Conservation (phyloP, 352 stramenopile species). For the Globisporangium rhizosaccharum region DNA sequence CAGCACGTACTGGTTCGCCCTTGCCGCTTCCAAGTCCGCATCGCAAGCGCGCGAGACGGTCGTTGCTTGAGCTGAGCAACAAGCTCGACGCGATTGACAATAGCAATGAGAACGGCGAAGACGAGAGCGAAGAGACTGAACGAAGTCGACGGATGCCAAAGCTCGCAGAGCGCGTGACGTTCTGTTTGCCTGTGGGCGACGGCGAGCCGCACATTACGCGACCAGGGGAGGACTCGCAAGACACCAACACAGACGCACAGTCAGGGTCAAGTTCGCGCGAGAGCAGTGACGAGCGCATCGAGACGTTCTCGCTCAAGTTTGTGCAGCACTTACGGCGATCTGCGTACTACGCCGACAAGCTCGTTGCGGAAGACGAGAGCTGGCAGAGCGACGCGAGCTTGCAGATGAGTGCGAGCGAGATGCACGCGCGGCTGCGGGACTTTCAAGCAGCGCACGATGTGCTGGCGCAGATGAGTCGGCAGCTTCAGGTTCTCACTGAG, state of each 20-base stretch:
- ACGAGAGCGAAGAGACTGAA: background rate
- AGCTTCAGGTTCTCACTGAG: conserved; percentile 33
- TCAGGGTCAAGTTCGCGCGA: conserved; percentile 20
- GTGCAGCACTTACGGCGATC: conserved; percentile 58
- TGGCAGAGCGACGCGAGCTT: conserved; percentile 40
- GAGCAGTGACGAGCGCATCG: conserved; percentile 35
- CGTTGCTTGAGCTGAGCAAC: conserved; percentile 29
- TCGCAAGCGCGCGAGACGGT: conserved; percentile 42
- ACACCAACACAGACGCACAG: conserved; percentile 8
- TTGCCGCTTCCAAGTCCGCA: conserved; percentile 27
- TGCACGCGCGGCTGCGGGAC: conserved; percentile 27
- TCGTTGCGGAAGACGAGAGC: conserved; percentile 43
- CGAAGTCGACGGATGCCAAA: conserved; percentile 21
- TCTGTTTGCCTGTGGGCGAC: conserved; percentile 33
- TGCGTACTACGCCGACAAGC: conserved; percentile 56
- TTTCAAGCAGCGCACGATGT: conserved; percentile 34
- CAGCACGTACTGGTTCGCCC: conserved; percentile 12
- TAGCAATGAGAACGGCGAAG: background rate
- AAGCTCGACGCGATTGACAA: conserved; percentile 21
- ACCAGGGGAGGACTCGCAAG: conserved; percentile 51
- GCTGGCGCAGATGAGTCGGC: conserved; percentile 26
- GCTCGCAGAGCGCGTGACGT: conserved; percentile 46
- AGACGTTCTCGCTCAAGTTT: conserved; percentile 45
- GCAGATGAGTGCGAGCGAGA: conserved; percentile 19
- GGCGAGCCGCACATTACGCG: conserved; percentile 33